These are phyloP conservation scores for Musa acuminata DNA, from an alignment of 176 grass and related monocot species.

Conservation along the genomic window DNA sequence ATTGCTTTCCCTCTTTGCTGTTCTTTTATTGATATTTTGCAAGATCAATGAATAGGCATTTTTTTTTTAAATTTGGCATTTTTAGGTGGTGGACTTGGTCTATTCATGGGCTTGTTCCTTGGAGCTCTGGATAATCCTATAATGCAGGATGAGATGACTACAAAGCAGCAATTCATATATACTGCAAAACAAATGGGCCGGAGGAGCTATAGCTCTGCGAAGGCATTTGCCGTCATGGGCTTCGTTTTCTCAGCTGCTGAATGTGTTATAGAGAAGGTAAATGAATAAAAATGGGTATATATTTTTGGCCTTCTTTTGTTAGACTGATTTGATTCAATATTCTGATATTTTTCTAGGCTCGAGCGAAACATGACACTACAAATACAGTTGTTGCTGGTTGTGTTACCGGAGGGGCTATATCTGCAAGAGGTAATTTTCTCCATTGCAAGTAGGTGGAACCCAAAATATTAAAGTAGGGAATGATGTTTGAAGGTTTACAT, in stretches of 20 bases:
- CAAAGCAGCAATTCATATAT: conserved; percentile 71
- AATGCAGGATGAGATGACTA: conserved; percentile 58
- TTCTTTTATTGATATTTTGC: not conserved
- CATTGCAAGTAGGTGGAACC: not conserved
- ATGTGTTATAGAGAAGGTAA: conserved; percentile 80
- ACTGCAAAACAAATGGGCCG: conserved; percentile 86
- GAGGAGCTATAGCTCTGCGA: conserved; percentile 69
- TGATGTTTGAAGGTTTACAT: not conserved
- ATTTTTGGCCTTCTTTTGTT: not conserved
- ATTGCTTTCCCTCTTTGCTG: not conserved
- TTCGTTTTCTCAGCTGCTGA: conserved; percentile 85
- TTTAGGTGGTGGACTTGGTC: conserved; percentile 80
- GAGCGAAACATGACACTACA: conserved; percentile 86
- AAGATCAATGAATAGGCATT: conserved; percentile 18
- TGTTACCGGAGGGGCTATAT: conserved; percentile 74
- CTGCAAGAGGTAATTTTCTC: conserved; percentile 60
- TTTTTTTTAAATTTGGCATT: conserved; percentile 2
- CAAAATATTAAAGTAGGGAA: not conserved
- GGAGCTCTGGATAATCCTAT: conserved; percentile 88
- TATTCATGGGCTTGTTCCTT: conserved; percentile 82
- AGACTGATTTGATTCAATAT: conserved; percentile 8
- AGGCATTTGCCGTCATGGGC: conserved; percentile 90
- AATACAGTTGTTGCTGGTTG: conserved; percentile 84
- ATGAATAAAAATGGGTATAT: not conserved
- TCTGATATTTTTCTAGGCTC: conserved; percentile 35